phyloP scores from a whole-genome alignment of 2,329 filamentous ascomycete genomes.

The Phaeosphaeriaceae sp. region DNA sequence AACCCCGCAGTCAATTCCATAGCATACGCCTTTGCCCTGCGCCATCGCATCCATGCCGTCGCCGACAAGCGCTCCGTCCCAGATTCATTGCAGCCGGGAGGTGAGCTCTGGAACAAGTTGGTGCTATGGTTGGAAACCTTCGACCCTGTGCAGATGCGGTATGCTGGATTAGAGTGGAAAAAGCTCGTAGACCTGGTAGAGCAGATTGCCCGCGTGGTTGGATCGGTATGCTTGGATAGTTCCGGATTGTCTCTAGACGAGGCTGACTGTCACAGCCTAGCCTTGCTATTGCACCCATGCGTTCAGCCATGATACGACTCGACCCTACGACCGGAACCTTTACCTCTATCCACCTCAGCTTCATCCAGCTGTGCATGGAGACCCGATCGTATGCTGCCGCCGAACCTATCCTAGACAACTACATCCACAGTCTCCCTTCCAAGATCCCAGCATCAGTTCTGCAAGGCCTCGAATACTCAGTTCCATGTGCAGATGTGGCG shows the following conservation, averaged over 20 bases:
- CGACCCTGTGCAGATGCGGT: slow-evolving; percentile 63
- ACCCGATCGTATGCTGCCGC: slow-evolving; percentile 62
- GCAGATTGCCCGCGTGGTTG: slow-evolving; percentile 37
- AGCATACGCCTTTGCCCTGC: slow-evolving; percentile 64
- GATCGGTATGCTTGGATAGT: slow-evolving; percentile 34
- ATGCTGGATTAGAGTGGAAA: slow-evolving; percentile 58
- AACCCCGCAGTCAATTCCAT: slow-evolving; percentile 66
- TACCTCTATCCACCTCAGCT: slow-evolving; percentile 67
- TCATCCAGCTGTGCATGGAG: slow-evolving; percentile 65
- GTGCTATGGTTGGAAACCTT: slow-evolving; percentile 57
- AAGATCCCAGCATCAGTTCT: slow-evolving; percentile 34
- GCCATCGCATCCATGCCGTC: slow-evolving; percentile 53
- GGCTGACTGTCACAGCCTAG: slow-evolving; percentile 34
- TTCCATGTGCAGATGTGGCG: slow-evolving; percentile 50
- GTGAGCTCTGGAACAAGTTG: slow-evolving; percentile 58
- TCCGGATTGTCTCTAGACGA: background rate
- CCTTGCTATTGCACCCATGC: slow-evolving; percentile 49
- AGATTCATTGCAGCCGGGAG: slow-evolving; percentile 52
- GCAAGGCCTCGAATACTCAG: slow-evolving; percentile 47
- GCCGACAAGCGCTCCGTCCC: slow-evolving; percentile 48
- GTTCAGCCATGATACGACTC: slow-evolving; percentile 66
- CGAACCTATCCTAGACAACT: slow-evolving; percentile 68
- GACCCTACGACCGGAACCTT: slow-evolving; percentile 72
- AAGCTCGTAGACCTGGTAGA: slow-evolving; percentile 53
- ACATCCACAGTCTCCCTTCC: slow-evolving; percentile 70